Evolutionary conservation across 306 rosid species (phyloP).

Genomic region (Vigna nakashimae): DNA sequence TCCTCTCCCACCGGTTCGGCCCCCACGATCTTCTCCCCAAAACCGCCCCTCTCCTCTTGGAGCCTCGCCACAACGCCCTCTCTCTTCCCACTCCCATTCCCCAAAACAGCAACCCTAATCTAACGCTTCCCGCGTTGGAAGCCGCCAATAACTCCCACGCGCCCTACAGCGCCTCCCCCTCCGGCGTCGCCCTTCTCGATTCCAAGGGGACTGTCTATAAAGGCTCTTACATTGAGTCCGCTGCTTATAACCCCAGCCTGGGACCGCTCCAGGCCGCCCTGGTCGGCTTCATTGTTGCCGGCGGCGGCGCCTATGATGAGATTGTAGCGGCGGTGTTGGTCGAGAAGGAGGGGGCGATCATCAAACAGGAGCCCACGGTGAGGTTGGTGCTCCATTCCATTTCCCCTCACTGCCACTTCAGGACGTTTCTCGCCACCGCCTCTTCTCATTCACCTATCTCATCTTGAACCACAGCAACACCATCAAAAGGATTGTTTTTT

Average conservation of each 20-base stretch:
- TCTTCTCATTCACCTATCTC: not conserved
- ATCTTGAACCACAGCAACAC: too few species aligned
- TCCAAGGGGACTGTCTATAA: constrained; percentile 51
- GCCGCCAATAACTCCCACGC: constrained; percentile 87
- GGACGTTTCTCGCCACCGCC: constrained; percentile 33
- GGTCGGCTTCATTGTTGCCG: constrained; percentile 62
- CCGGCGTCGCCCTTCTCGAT: constrained; percentile 82
- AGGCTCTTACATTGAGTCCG: constrained; percentile 87
- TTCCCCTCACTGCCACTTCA: constrained; percentile 57
- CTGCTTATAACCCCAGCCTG: constrained; percentile 90
- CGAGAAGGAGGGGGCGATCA: constrained; percentile 66
- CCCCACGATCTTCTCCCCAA: constrained; percentile 74
- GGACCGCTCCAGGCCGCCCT: constrained; percentile 85
- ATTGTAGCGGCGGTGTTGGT: constrained; percentile 74
- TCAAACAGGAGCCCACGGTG: constrained; percentile 75
- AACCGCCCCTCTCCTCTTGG: constrained; percentile 66
- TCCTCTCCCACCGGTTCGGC: constrained; percentile 81
- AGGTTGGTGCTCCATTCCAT: constrained; percentile 67
- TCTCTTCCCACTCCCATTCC: constrained; percentile 21
- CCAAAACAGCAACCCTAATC: not conserved
- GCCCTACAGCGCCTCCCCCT: constrained; percentile 83
- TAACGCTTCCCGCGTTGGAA: constrained; percentile 56
- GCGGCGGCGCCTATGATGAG: constrained; percentile 56
- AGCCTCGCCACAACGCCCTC: constrained; percentile 57
- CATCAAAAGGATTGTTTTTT: too few species aligned